Conservation (phyloP, 2,329 filamentous ascomycete genomes). For the Aspergillus melleus region DNA sequence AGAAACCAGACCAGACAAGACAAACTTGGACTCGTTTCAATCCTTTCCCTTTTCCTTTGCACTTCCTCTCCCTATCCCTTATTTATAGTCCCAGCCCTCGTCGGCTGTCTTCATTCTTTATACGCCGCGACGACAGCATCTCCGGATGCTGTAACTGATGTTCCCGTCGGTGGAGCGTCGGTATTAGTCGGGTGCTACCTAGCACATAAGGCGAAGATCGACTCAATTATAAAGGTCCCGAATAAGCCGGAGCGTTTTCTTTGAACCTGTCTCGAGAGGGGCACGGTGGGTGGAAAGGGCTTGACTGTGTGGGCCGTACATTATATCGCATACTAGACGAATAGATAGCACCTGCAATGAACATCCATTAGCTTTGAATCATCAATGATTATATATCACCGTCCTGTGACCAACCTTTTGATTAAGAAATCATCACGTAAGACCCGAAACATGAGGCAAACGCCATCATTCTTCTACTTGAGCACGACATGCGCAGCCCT, state of each 20-base stretch:
- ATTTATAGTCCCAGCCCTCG: neutral
- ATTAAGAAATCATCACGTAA: neutral
- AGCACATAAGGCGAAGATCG: constrained; percentile 76
- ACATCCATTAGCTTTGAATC: constrained; percentile 3
- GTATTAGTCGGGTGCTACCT: constrained; percentile 66
- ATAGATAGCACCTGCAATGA: constrained; percentile 10
- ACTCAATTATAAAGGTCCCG: constrained; percentile 65
- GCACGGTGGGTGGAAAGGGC: constrained; percentile 80
- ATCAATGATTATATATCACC: neutral
- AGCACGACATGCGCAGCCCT: constrained; percentile 90
- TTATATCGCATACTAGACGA: constrained; percentile 24
- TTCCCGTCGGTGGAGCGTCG: constrained; percentile 68
- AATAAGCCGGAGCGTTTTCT: constrained; percentile 99
- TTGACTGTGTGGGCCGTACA: constrained; percentile 97
- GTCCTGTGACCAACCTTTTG: constrained; percentile 4
- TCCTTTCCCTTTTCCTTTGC: neutral
- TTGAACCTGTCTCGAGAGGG: constrained; percentile 76
- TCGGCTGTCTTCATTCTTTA: constrained; percentile 3
- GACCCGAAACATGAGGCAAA: neutral
- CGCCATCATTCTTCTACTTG: constrained; percentile 57
- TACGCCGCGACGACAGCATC: constrained; percentile 56
- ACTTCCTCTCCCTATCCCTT: neutral
- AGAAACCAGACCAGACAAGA: neutral
- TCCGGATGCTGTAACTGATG: constrained; percentile 59
- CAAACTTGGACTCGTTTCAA: neutral